phyloP scores from a whole-genome alignment of 306 rosid species.

The Cicer cuneatum region DNA sequence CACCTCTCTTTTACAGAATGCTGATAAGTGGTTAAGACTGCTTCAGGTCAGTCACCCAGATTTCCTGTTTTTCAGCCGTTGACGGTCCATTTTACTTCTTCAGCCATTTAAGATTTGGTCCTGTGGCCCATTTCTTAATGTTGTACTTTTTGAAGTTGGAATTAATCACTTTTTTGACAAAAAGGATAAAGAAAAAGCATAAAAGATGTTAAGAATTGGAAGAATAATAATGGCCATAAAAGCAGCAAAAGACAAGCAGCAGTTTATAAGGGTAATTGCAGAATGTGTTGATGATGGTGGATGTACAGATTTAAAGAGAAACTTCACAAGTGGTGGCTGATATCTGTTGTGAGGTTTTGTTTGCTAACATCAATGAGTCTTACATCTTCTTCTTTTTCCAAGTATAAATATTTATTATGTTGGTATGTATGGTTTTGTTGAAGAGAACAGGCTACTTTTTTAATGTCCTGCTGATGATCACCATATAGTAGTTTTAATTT shows the following conservation, averaged over 20 bases:
- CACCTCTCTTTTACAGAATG: conserved; percentile 60
- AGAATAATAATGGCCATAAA: conserved; percentile 40
- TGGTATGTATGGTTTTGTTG: conserved; percentile 45
- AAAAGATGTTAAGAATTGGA: conserved; percentile 38
- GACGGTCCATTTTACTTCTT: conserved; percentile 37
- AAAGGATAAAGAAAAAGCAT: conserved; percentile 19
- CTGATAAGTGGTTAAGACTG: conserved; percentile 66
- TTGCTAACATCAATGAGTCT: conserved; percentile 45
- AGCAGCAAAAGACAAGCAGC: conserved; percentile 39
- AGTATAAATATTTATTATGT: conserved; percentile 32
- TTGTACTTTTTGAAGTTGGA: conserved; percentile 37
- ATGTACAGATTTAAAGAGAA: conserved; percentile 49
- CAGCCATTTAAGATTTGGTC: conserved; percentile 42
- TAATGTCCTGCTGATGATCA: conserved; percentile 60
- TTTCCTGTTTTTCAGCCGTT: conserved; percentile 78
- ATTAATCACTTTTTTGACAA: conserved; percentile 31
- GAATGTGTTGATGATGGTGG: conserved; percentile 43
- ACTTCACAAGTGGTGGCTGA: conserved; percentile 52
- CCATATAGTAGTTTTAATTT: conserved; percentile 39
- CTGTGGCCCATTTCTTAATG: conserved; percentile 38
- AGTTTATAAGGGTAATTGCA: conserved; percentile 38
- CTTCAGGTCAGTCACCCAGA: conserved; percentile 86
- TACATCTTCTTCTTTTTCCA: conserved; percentile 36
- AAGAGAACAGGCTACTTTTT: conserved; percentile 63
- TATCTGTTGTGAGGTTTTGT: conserved; percentile 47